Conservation (phyloP, 2,329 filamentous ascomycete genomes). For the Xylariaceae sp. region DNA sequence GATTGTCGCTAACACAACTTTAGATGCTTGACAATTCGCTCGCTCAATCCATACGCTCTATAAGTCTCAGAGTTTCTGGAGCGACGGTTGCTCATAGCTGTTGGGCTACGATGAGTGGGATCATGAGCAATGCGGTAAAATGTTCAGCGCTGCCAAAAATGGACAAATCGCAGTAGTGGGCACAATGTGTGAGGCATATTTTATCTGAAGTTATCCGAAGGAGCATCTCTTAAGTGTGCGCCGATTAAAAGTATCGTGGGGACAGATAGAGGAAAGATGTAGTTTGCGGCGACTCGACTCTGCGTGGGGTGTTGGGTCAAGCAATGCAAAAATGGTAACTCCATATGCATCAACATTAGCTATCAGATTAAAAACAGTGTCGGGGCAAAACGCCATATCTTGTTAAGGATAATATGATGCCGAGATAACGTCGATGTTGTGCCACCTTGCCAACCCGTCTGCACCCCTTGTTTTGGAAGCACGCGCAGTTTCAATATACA, state of each 20-base stretch:
- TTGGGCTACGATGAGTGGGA: constrained; percentile 3
- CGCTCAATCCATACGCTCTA: constrained; percentile 60
- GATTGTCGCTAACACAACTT: constrained; percentile 33
- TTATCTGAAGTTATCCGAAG: constrained; percentile 1
- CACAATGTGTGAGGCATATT: no score
- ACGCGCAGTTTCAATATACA: no score
- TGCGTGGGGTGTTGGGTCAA: no score
- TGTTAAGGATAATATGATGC: no score
- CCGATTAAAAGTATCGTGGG: constrained; percentile 22
- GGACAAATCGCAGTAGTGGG: no score
- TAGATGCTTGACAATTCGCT: constrained; percentile 65
- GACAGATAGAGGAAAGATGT: constrained; percentile 20
- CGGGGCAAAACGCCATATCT: no score
- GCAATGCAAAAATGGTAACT: no score
- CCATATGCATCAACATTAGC: no score
- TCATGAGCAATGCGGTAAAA: constrained; percentile 15
- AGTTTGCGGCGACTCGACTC: not conserved
- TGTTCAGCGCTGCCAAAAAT: constrained; percentile 7
- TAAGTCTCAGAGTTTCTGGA: constrained; percentile 17
- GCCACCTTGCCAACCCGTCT: no score
- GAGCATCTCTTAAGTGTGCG: constrained; percentile 24
- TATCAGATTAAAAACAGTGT: no score
- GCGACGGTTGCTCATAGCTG: constrained; percentile 5
- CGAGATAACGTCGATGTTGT: no score
- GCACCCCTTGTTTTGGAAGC: no score